Conservation (phyloP, 2,329 filamentous ascomycete species). For the Amylocarpus encephaloides region DNA sequence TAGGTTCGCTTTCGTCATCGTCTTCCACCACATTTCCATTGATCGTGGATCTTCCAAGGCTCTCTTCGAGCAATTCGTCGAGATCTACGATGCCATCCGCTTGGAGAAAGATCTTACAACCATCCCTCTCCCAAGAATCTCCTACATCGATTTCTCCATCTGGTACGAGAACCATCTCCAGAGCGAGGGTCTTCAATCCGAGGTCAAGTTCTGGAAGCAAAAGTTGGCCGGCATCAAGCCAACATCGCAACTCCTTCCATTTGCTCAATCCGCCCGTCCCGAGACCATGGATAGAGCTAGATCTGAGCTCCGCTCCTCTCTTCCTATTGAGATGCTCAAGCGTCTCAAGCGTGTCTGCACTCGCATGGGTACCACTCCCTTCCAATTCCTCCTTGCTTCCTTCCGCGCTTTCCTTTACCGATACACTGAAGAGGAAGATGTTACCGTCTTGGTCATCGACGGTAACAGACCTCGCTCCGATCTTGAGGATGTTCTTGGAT, state of each 20-base stretch:
- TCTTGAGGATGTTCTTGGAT: conserved; percentile 3
- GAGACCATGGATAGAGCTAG: background rate
- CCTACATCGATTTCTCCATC: background rate
- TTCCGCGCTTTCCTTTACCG: conserved; percentile 1
- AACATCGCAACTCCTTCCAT: conserved; percentile 2
- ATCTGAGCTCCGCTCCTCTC: background rate
- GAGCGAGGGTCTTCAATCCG: background rate
- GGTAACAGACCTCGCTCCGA: conserved; percentile 4
- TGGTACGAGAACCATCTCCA: conserved; percentile 1
- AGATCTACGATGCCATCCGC: background rate
- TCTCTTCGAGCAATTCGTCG: conserved; percentile 3
- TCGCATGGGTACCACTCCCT: conserved; percentile 1
- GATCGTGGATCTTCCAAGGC: conserved; percentile 2
- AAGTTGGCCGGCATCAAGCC: conserved; percentile 1
- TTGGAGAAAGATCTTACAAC: background rate
- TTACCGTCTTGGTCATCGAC: conserved; percentile 1
- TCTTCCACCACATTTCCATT: conserved; percentile 3
- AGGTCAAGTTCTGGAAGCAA: conserved; percentile 4
- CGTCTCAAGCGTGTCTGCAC: conserved; percentile 1
- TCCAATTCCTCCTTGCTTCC: conserved; percentile 1
- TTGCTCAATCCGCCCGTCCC: background rate
- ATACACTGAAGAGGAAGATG: conserved; percentile 2
- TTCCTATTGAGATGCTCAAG: background rate
- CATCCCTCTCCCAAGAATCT: background rate
- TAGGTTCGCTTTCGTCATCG: conserved; percentile 1